Evolutionary conservation across 2,329 filamentous ascomycete species (phyloP), one percentile per base, ranked within the genome.

Genomic region (Chrysosporium queenslandicum): DNA sequence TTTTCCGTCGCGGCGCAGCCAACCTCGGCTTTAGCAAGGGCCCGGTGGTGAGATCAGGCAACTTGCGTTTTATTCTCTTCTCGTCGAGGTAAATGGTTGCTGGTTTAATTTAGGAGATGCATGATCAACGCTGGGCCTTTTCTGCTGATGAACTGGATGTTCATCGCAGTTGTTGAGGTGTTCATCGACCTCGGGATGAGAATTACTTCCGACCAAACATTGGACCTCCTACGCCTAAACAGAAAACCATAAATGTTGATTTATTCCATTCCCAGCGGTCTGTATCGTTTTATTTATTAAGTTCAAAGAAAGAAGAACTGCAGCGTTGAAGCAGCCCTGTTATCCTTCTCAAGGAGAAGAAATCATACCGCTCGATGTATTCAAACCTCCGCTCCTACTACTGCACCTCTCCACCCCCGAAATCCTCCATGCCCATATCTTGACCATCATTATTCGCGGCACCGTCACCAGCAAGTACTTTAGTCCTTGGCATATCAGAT

Each of bases 391-490:
- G 12, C 2, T n/a, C 43, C 9, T 40, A 51, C 49, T 30, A 55
- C 48, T 53, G 39, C 29, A 49, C 45, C 25, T 59, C 54, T 16
- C 56, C 54, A n/a, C 50, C 50, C n/a, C 46, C 53, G 46, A 59
- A 52, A 37, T 57, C 56, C 29, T 56, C 57, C 56, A 59, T 58
- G 6, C 52, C 56, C 39, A 45, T 56, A 50, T 59, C 58, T 27
- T 55, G 50, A 18, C 50, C 54, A 50, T 50, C 29, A 37, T 47
- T 49, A 34, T 50, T 49, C 21, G 30, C 57, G 4, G 46, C 58
- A 40, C 61, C 60, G 2, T 61, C 77, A 2, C 74, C 79, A 4
- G 81, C 80, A 45, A 89, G 70, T 11, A 89, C 78, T 64, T 82
- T 85, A 1, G 77, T 80, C 66, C 78, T 77, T 2, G 81, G 82